Evolutionary conservation across 1,284 basidiomycete species (phyloP).

Genomic region (Apiotrichum mycotoxinovorans): DNA sequence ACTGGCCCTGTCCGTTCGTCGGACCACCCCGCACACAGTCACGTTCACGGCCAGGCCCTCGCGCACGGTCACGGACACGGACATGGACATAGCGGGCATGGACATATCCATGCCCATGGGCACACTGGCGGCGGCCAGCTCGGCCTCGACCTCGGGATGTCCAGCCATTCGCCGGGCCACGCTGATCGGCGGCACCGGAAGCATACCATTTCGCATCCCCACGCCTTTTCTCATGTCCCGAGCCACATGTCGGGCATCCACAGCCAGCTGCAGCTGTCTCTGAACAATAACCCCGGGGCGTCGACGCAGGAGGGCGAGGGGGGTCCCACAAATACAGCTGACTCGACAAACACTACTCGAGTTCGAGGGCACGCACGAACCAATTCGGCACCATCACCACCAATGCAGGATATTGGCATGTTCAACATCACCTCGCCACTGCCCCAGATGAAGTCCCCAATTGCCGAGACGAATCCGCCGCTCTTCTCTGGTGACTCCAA

Average conservation of each 20-base stretch:
- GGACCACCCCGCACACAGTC: constrained; percentile 4
- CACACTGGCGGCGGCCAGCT: no score
- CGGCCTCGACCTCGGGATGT: constrained; percentile 12
- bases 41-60: no score
- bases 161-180: background rate
- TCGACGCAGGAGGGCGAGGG: background rate
- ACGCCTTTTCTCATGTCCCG: background rate
- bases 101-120: no score
- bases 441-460: background rate
- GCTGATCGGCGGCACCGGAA: constrained; percentile 5
- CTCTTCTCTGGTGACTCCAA: constrained; percentile 11
- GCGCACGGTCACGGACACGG: no score
- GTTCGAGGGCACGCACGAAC: constrained; percentile 23
- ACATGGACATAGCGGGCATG: no score
- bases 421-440: constrained; percentile 23
- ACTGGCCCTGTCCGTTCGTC: constrained; percentile 6
- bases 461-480: background rate
- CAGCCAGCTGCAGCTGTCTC: constrained; percentile 1
- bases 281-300: background rate
- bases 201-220: constrained; percentile 3
- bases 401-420: constrained; percentile 16
- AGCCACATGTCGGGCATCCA: background rate
- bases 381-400: constrained; percentile 29
- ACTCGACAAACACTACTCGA: background rate
- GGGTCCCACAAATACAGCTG: no score